Evolutionary conservation across 2,329 filamentous ascomycete species (phyloP), one percentile per base, ranked within the genome.

Genomic region (Bretziella fagacearum): DNA sequence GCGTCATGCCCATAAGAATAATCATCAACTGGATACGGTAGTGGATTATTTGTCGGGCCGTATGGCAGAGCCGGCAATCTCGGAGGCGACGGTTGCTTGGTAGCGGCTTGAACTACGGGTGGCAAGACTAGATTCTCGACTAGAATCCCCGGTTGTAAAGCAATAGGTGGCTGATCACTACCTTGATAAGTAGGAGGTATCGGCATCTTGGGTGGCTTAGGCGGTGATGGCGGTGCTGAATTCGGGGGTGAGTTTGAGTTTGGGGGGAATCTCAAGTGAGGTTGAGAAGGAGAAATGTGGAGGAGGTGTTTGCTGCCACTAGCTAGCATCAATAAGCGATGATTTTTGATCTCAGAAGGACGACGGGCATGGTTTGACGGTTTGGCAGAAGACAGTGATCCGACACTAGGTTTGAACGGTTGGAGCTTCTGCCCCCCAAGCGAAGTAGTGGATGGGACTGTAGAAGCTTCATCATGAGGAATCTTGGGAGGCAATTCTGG

Each of bases 21-120:
- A 15, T 44, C 44, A 25, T 50, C 48, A 15, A 47, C 48, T 6
- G 48, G 48, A 22, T 50, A 50, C 3, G 48, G 48, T 15, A 50
- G 26, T n/a, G 33, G 18, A 6, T n/a, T 15, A 8, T 30, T 30
- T 23, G 39, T 17, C 20, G 15, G 26, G 25, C 30, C 17, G 30
- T 7, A 13, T 33, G 30, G 13, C 36, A n/a, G 7, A 13, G 20
- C 13, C 8, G 36, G 17, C 20, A 18, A 39, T 10, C 3, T 39
- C 17, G 18, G 15, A 22, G 36, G 17, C 18, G 18, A 13, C 6
- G 36, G 18, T 39, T 18, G 17, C n/a, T 17, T 6, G 7, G 25
- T 13, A 18, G 6, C 6, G 10, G 5, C n/a, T 13, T 30, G 3
- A 29, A 15, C 10, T 17, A 6, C n/a, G 39, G 35, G 17, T 11